phyloP scores from a whole-genome alignment of 257 asterid species.

The Solanum pennellii region DNA sequence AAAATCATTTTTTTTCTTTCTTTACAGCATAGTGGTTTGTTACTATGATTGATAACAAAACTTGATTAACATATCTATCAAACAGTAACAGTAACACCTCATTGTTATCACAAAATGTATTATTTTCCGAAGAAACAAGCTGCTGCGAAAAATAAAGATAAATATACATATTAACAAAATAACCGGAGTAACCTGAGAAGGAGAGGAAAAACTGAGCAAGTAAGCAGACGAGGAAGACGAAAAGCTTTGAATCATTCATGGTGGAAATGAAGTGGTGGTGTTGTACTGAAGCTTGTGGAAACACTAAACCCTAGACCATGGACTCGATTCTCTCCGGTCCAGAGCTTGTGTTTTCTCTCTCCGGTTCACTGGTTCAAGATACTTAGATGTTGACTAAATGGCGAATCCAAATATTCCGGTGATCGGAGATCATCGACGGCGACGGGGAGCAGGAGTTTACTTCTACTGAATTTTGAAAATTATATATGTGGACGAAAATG shows the following conservation, averaged over 20 bases:
- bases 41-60: neutral
- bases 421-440: neutral
- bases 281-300: neutral
- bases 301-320: constrained; percentile 48
- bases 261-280: neutral
- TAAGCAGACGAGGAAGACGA: constrained; percentile 29
- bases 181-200: constrained; percentile 33
- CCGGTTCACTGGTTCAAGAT: neutral
- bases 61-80: neutral
- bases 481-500: neutral
- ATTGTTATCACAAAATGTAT: neutral
- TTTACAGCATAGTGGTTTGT: neutral
- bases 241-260: constrained; percentile 38
- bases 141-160: neutral
- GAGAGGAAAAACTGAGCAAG: constrained; percentile 24
- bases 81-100: neutral
- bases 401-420: neutral
- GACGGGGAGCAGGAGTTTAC: neutral
- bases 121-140: neutral
- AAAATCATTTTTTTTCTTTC: neutral
- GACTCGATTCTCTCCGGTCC: neutral
- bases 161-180: neutral
- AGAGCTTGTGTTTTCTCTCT: neutral
- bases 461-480: neutral
- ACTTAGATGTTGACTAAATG: neutral